Evolutionary conservation across 2,329 filamentous ascomycete species (phyloP).

Genomic region (Trichoderma koningii): DNA sequence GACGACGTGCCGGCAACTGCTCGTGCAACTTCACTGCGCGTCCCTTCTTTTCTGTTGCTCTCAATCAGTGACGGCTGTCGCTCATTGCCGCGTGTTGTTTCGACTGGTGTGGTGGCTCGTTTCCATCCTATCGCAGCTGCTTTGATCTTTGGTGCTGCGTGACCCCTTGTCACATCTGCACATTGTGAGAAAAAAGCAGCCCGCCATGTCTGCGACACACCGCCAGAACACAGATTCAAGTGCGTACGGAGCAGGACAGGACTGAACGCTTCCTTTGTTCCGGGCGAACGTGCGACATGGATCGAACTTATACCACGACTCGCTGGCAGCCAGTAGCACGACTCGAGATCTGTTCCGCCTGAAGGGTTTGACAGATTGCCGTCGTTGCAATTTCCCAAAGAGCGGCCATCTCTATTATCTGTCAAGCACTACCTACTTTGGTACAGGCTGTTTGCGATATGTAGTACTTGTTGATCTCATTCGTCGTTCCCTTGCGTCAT

Average conservation of each 20-base stretch:
- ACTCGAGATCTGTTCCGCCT: not conserved
- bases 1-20: not conserved
- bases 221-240: conserved; percentile 1
- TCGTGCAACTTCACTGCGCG: too few species aligned
- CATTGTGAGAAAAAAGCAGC: not conserved
- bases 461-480: not conserved
- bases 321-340: not conserved
- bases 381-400: not conserved
- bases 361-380: not conserved
- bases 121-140: conserved; percentile 3
- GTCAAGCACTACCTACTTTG: not conserved
- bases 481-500: conserved; percentile 16
- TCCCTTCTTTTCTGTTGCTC: too few species aligned
- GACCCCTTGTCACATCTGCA: not conserved
- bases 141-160: not conserved
- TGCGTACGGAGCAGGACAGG: too few species aligned
- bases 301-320: not conserved
- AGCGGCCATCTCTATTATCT: not conserved
- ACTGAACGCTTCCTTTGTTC: not conserved
- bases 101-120: conserved; percentile 13
- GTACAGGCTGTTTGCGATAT: not conserved
- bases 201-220: conserved; percentile 21
- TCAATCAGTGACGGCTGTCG: not conserved
- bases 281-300: not conserved
- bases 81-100: not conserved